phyloP scores from a whole-genome alignment of 2,329 filamentous ascomycete species.

The Septoria petroselini region DNA sequence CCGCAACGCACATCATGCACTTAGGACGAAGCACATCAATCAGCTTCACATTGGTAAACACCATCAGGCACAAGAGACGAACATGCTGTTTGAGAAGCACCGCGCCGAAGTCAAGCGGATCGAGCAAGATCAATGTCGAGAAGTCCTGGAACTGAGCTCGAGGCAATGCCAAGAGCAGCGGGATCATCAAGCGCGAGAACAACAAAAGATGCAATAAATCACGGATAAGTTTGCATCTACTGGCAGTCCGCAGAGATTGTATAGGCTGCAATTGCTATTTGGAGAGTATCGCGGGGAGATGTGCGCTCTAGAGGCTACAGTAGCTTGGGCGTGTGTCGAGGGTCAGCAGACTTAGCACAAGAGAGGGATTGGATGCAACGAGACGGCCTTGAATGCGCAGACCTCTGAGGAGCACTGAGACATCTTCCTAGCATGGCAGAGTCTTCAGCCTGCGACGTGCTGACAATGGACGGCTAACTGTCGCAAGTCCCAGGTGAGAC shows the following conservation, averaged over 20 bases:
- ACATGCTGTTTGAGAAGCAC: conserved; percentile 3
- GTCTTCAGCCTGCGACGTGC: not conserved
- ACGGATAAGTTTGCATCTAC: conserved; percentile 1
- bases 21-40: conserved; percentile 1
- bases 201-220: not conserved
- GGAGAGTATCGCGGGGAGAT: conserved; percentile 2
- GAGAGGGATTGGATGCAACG: not conserved
- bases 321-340: not conserved
- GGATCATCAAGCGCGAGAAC: conserved; percentile 1
- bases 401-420: not conserved
- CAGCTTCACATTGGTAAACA: not conserved
- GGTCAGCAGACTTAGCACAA: not conserved
- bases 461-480: not conserved
- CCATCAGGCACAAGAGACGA: not conserved
- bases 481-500: not conserved
- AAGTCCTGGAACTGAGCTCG: conserved; percentile 2
- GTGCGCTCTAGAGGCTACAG: not conserved
- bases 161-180: conserved; percentile 1
- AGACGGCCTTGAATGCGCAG: not conserved
- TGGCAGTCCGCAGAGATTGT: not conserved
- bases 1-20: not conserved
- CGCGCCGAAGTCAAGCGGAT: not conserved
- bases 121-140: conserved; percentile 3
- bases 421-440: not conserved
- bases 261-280: conserved; percentile 4